Percentiles rank a stretch among this genome's conserved stretches.
phyloP scores from a whole-genome alignment of 495 filamentous ascomycete genomes.

The Penicillium odoratum region DNA sequence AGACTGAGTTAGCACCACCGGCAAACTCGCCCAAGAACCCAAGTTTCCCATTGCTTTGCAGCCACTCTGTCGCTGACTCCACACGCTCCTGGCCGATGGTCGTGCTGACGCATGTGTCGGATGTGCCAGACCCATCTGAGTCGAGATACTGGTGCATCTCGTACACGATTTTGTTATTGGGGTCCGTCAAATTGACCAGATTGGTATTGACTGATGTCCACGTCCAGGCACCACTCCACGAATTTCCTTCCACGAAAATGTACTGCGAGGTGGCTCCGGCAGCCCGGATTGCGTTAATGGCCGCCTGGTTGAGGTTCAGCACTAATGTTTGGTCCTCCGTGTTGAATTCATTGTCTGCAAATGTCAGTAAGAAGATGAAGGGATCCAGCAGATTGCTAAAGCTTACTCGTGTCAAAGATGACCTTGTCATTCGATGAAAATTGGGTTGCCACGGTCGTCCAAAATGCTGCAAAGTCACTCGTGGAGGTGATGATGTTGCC shows the following conservation, averaged over 20 bases:
- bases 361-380: not conserved
- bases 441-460: slow-evolving; percentile 59
- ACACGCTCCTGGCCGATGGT: slow-evolving; percentile 65
- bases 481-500: slow-evolving; percentile 63
- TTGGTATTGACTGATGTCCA: slow-evolving; percentile 52
- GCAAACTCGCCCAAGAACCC: slow-evolving; percentile 69
- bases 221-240: slow-evolving; percentile 63
- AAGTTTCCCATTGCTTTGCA: slow-evolving; percentile 63
- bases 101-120: slow-evolving; percentile 52
- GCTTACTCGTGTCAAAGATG: slow-evolving; percentile 55
- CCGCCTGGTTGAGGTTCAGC: slow-evolving; percentile 69
- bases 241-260: slow-evolving; percentile 73
- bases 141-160: slow-evolving; percentile 55
- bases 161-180: slow-evolving; percentile 61
- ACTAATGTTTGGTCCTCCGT: slow-evolving; percentile 69
- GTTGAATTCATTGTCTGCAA: slow-evolving; percentile 74
- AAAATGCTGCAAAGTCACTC: slow-evolving; percentile 61
- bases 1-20: slow-evolving; percentile 62
- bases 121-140: slow-evolving; percentile 58
- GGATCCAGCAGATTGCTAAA: slow-evolving; percentile 1
- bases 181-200: slow-evolving; percentile 57
- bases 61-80: slow-evolving; percentile 63
- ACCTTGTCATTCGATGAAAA: slow-evolving; percentile 60
- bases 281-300: slow-evolving; percentile 68
- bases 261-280: slow-evolving; percentile 69